Conservation (phyloP, 257 asterid species). For the Rehmannia glutinosa region DNA sequence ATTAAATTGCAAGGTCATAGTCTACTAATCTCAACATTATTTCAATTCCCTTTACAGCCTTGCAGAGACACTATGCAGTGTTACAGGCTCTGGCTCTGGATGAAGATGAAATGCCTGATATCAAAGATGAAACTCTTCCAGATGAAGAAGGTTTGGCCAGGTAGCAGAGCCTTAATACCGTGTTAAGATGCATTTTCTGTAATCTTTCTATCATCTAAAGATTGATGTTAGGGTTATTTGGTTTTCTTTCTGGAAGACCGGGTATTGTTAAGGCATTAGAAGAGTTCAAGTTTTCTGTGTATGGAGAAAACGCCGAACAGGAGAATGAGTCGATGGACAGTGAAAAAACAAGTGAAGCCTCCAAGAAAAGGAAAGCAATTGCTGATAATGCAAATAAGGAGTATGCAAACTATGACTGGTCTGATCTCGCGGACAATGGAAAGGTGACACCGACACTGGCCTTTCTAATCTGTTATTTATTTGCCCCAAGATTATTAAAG, state of each 20-base stretch:
- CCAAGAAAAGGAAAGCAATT: constrained; percentile 73
- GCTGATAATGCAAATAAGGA: constrained; percentile 62
- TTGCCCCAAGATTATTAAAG: background rate
- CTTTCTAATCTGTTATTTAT: constrained; percentile 9
- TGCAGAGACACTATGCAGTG: constrained; percentile 96
- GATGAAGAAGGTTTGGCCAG: constrained; percentile 96
- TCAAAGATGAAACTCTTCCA: constrained; percentile 91
- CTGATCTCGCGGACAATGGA: constrained; percentile 87
- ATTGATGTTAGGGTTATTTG: background rate
- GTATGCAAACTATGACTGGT: constrained; percentile 62
- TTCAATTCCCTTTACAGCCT: constrained; percentile 42
- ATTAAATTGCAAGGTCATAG: background rate
- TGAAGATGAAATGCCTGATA: constrained; percentile 95
- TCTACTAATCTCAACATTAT: constrained; percentile 11
- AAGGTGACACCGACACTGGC: constrained; percentile 45
- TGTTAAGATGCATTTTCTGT: background rate
- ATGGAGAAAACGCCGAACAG: constrained; percentile 66
- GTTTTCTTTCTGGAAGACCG: constrained; percentile 42
- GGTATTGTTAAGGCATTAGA: constrained; percentile 82
- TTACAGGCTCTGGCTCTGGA: constrained; percentile 93
- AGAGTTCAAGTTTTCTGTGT: constrained; percentile 75
- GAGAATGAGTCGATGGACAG: constrained; percentile 35
- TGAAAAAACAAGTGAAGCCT: constrained; percentile 49
- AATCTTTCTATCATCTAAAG: constrained; percentile 2
- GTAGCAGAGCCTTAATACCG: constrained; percentile 26